Base-by-base conservation (phyloP, 2,329 filamentous ascomycete genomes). In the Botrytis paeoniae region DNA sequence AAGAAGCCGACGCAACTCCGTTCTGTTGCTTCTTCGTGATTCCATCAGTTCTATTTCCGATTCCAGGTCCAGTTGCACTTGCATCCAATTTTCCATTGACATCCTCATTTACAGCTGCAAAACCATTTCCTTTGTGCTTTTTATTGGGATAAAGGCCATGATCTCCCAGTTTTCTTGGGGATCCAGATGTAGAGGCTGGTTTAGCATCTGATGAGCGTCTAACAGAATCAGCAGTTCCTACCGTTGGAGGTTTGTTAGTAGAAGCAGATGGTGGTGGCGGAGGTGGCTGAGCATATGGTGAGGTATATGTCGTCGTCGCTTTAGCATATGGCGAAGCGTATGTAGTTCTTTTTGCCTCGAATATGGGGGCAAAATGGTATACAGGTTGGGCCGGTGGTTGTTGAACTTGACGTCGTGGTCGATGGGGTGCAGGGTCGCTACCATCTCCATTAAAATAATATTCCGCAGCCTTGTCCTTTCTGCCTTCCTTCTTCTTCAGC, bases 401-500 rank as follows among this genome's bases (percentile, higher is more conserved):
- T 18, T 60, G 51, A 29, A 51, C 45, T n/a, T 69, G 73, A 70
- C 74, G 51, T 71, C 70, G 59, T 57, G 74, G 57, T 25, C 71
- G 68, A 41, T 62, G 54, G 51, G 77, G 75, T 32, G 75, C 72
- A 41, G 78, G 76, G 68, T 80, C 78, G 45, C 74, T 79, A n/a
- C 78, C 79, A 65, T 80, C 78, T 35, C 78, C 78, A 39, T 77
- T 84, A 80, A 89, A 89, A 80, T 88, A 88, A 75, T 87, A 83
- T 63, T 81, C 83, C 83, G 75, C 85, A 84, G 78, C 85, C 82
- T 79, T 87, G 83, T 76, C 86, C 83, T 84, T 85, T 77, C 86
- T 86, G 71, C 87, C 89, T 76, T 89, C 85, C 74, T 83, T 85
- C 80, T 91, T 91, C 82, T 86, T 88, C 73, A 84, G 80, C 77